Percentiles rank a stretch among this genome's conserved stretches.
Conservation (phyloP, 2,329 filamentous ascomycete species). For the Fusarium secorum region DNA sequence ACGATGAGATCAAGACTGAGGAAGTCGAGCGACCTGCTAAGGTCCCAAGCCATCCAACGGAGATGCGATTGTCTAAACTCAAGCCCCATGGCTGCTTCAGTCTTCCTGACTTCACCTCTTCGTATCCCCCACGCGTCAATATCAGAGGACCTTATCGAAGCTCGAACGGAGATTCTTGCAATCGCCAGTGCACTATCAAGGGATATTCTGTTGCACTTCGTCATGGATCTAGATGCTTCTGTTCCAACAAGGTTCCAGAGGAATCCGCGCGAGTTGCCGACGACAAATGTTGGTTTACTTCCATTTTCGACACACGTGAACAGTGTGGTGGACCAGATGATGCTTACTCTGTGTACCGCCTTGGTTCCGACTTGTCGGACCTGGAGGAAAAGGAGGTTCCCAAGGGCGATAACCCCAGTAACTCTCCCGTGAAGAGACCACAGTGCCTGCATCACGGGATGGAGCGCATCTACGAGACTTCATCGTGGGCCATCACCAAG, state of each 20-base stretch:
- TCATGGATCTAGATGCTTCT: not conserved
- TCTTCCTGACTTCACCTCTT: not conserved
- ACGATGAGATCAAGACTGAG: not conserved
- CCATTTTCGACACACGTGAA: not conserved
- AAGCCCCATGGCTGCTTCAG: not conserved
- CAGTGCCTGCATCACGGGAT: not conserved
- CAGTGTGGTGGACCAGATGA: not conserved
- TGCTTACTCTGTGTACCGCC: not conserved
- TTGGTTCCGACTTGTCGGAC: not conserved
- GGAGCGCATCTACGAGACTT: not conserved
- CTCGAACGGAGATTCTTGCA: not conserved
- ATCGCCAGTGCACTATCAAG: not conserved
- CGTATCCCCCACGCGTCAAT: not conserved
- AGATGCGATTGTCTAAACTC: accelerated
- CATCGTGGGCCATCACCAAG: not conserved
- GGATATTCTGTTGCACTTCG: not conserved
- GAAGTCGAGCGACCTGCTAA: not conserved
- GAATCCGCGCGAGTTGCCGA: not conserved
- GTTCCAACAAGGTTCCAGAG: not conserved
- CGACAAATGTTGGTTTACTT: not conserved
- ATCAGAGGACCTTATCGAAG: not conserved
- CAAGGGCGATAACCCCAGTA: not conserved
- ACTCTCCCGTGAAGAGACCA: not conserved
- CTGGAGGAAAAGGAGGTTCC: not conserved
- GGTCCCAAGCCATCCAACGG: accelerated